Base-by-base conservation (phyloP, 305 asterid genomes). In the Solanum hybrid region DNA sequence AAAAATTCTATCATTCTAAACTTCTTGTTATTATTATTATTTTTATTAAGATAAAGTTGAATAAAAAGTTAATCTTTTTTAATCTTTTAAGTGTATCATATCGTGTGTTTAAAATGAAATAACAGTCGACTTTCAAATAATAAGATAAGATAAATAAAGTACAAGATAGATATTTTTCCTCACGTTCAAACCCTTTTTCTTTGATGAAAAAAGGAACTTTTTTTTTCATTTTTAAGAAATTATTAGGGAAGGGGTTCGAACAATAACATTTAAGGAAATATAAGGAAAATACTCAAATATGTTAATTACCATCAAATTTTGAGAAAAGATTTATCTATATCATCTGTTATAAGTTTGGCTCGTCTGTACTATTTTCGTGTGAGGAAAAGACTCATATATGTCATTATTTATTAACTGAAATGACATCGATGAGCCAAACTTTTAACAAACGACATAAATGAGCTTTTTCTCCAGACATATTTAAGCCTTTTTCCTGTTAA, bases 261-360 rank as follows among this genome's bases (percentile, higher is more conserved):
- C 31, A 69, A 64, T 64, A 9, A 64, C 5, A n/a, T 64, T n/a
- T 22, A 64, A n/a, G 73, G 29, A 66, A 66, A 60, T 56, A 2
- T 19, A 56, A 56, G 69, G 1, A 56, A 56, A 42, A 56, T 6
- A 56, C 69, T 17, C 10, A 56, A 17, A 0, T 56, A 6, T 3
- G 69, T 6, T 3, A 56, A 56, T 7, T 56, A 10, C 10, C 2
- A 56, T 56, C 4, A 2, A 42, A 42, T 42, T 17, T 56, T 19
- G 24, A 56, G 10, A 0, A 17, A 56, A 56, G 0, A 6, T 6
- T 56, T 0, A 56, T 17, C 0, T 1, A 56, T 17, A 56, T 0
- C 2, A 56, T 17, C 0, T 0, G 0, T 56, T 7, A 17, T 6
- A 56, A 56, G 1, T 6, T 17, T 56, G 4, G 0, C 0, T 17